These are phyloP conservation scores for Moringa oleifera DNA, from an alignment of 345 rosid genomes.

Conservation along the genomic window DNA sequence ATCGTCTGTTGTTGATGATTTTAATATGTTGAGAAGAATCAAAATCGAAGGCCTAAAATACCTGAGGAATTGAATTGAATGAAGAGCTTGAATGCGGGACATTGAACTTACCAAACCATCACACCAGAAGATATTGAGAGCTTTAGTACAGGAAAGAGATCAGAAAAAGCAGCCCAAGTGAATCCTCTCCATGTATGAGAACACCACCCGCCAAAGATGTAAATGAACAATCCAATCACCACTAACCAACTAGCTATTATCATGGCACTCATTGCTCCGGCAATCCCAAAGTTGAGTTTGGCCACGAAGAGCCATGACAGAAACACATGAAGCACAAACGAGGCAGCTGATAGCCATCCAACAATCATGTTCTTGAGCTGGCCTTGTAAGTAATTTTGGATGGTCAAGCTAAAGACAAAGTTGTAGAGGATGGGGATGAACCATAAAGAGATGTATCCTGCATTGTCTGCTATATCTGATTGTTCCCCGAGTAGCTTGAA, in stretches of 20 bases:
- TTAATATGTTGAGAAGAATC: too few species aligned
- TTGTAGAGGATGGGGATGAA: constrained; percentile 43
- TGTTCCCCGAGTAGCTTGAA: constrained; percentile 57
- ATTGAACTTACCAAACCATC: constrained; percentile 51
- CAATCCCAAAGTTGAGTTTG: constrained; percentile 35
- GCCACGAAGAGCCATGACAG: constrained; percentile 41
- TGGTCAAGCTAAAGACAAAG: constrained; percentile 23
- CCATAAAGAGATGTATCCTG: constrained; percentile 46
- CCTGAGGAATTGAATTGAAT: background rate
- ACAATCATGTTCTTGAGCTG: constrained; percentile 38
- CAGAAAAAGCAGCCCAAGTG: constrained; percentile 35
- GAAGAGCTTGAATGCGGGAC: background rate
- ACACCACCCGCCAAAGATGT: constrained; percentile 65
- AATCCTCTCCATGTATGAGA: constrained; percentile 68
- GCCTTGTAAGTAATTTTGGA: constrained; percentile 39
- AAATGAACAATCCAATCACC: constrained; percentile 41
- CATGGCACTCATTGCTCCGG: constrained; percentile 48
- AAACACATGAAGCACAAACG: constrained; percentile 31
- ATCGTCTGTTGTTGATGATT: background rate
- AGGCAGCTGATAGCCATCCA: constrained; percentile 31
- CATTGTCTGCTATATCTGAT: constrained; percentile 32
- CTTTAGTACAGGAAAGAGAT: constrained; percentile 45
- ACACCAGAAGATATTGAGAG: constrained; percentile 57
- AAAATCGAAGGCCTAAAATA: too few species aligned
- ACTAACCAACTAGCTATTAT: constrained; percentile 34